Conservation (phyloP, 2,329 filamentous ascomycete species). For the Sporothrix pallida region DNA sequence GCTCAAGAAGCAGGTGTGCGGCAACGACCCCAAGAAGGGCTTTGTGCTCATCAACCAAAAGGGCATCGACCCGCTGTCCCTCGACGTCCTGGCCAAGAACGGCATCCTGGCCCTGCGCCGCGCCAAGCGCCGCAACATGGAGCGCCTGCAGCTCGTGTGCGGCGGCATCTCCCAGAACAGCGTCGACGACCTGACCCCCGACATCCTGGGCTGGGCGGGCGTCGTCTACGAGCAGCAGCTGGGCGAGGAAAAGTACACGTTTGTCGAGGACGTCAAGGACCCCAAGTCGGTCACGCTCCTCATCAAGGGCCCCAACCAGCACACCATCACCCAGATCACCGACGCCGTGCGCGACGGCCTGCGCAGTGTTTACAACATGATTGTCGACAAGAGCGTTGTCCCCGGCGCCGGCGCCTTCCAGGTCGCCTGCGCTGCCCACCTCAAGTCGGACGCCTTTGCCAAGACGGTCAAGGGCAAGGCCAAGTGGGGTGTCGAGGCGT, state of each 20-base stretch:
- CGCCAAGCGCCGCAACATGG: slow-evolving; percentile 99
- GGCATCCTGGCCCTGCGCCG: slow-evolving; percentile 92
- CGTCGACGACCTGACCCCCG: slow-evolving; percentile 87
- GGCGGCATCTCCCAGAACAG: slow-evolving; percentile 93
- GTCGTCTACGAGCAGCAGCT: slow-evolving; percentile 96
- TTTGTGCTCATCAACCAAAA: slow-evolving; percentile 99
- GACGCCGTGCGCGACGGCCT: slow-evolving; percentile 95
- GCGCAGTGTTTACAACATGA: slow-evolving; percentile 98
- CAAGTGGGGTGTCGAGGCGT: slow-evolving; percentile 93
- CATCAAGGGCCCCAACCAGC: slow-evolving; percentile 96
- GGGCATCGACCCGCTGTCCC: slow-evolving; percentile 93
- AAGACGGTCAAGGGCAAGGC: slow-evolving; percentile 97
- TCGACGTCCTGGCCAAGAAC: slow-evolving; percentile 97
- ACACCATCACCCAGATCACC: slow-evolving; percentile 96
- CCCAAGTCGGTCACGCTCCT: slow-evolving; percentile 96
- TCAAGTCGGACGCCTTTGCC: slow-evolving; percentile 83
- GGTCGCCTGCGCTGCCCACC: slow-evolving; percentile 84
- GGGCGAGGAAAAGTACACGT: slow-evolving; percentile 98
- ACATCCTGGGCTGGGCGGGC: slow-evolving; percentile 93
- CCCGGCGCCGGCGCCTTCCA: slow-evolving; percentile 96
- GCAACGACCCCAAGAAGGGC: slow-evolving; percentile 87
- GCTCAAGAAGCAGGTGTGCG: slow-evolving; percentile 96
- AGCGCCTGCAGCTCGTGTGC: slow-evolving; percentile 92
- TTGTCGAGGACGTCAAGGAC: slow-evolving; percentile 97
- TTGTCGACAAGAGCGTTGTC: slow-evolving; percentile 95